Percentiles rank a stretch among this genome's conserved stretches.
phyloP scores from a whole-genome alignment of 1,284 basidiomycete genomes.

The Puccinia sorghi region DNA sequence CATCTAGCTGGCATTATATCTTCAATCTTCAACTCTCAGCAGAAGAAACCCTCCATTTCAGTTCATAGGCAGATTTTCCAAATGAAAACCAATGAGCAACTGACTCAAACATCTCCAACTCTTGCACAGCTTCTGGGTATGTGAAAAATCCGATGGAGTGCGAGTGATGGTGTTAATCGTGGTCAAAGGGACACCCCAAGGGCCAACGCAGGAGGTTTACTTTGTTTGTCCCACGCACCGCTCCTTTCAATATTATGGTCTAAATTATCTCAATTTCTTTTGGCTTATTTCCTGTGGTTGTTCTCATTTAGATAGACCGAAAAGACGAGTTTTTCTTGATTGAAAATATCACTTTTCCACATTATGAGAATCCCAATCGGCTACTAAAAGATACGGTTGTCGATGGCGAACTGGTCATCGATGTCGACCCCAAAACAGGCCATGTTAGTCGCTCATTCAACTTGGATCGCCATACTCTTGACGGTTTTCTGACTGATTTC shows the following conservation, averaged over 20 bases:
- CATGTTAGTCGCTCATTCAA: constrained; percentile 62
- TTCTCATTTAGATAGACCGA: constrained; percentile 75
- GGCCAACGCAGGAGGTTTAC: constrained; percentile 71
- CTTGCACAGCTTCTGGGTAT: constrained; percentile 85
- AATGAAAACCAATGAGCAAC: constrained; percentile 32
- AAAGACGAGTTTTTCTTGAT: constrained; percentile 82
- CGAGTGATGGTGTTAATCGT: constrained; percentile 84
- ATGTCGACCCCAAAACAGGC: constrained; percentile 74
- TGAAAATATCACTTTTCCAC: constrained; percentile 79
- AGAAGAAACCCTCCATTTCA: too few species aligned
- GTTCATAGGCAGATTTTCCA: not conserved
- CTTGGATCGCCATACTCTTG: not conserved
- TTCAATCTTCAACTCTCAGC: too few species aligned
- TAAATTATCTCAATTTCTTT: constrained; percentile 14
- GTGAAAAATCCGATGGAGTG: constrained; percentile 98
- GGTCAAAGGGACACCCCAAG: constrained; percentile 61
- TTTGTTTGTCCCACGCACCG: constrained; percentile 65
- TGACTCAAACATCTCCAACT: not conserved
- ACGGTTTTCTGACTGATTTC: too few species aligned
- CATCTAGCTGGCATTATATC: too few species aligned
- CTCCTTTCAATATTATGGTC: not conserved
- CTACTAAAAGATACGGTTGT: constrained; percentile 74
- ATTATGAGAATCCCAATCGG: constrained; percentile 69
- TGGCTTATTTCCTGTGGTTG: too few species aligned
- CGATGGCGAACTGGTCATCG: constrained; percentile 92